Evolutionary conservation across 2,329 filamentous ascomycete species (phyloP).

Genomic region (Botryotinia calthae): DNA sequence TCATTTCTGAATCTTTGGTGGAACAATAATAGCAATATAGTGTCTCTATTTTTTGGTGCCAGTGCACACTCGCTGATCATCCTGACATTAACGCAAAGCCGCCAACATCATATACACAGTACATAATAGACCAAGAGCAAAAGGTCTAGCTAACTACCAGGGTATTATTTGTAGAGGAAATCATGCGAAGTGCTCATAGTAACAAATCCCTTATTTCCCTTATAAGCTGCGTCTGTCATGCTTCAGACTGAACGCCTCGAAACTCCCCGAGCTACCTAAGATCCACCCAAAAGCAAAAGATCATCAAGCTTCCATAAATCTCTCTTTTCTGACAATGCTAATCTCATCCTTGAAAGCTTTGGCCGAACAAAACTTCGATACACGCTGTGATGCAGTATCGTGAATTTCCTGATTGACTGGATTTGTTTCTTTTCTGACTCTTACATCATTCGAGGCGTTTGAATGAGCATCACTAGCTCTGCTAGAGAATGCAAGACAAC

Average conservation of each 20-base stretch:
- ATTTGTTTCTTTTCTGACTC: slow-evolving; percentile 10
- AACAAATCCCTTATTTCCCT: neutral
- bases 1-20: neutral
- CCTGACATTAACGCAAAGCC: neutral
- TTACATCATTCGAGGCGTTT: neutral
- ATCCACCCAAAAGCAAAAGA: neutral
- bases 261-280: neutral
- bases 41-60: neutral
- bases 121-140: neutral
- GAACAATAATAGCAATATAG: neutral
- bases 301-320: neutral
- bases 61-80: neutral
- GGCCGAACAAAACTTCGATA: slow-evolving; percentile 19
- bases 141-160: neutral
- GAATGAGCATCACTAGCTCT: no score
- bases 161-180: neutral
- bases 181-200: neutral
- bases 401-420: slow-evolving; percentile 2
- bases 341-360: slow-evolving; percentile 11
- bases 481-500: neutral
- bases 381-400: slow-evolving; percentile 8
- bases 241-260: neutral
- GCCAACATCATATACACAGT: neutral
- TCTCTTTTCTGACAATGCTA: neutral
- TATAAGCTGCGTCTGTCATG: no score